Evolutionary conservation across 768 basidiomycete species (phyloP).

Genomic region (Tubosaeta brunneosetosa): DNA sequence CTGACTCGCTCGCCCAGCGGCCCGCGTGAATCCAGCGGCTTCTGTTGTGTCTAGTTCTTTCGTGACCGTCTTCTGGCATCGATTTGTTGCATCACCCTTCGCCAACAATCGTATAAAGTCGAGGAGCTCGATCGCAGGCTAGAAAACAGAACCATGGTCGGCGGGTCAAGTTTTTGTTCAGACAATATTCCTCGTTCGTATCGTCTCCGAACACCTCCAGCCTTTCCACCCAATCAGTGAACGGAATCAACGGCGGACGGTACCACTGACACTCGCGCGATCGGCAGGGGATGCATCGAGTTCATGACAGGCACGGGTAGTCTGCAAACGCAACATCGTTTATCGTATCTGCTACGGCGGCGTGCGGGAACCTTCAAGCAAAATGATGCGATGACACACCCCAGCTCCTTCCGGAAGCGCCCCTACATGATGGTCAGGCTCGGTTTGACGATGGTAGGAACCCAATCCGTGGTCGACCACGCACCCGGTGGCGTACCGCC

Average conservation of each 20-base stretch:
- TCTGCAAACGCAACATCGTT: slow-evolving; percentile 26
- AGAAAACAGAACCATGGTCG: not conserved
- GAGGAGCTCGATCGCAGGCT: slow-evolving; percentile 33
- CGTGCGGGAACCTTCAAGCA: slow-evolving; percentile 24
- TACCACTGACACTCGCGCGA: slow-evolving; percentile 25
- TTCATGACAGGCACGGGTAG: slow-evolving; percentile 23
- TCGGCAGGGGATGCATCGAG: slow-evolving; percentile 31
- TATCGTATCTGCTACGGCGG: slow-evolving; percentile 24
- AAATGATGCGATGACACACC: slow-evolving; percentile 15
- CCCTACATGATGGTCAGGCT: slow-evolving; percentile 25
- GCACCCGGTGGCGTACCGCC: slow-evolving; percentile 32
- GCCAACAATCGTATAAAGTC: slow-evolving; percentile 20
- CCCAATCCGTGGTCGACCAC: slow-evolving; percentile 35
- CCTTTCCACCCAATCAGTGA: slow-evolving; percentile 23
- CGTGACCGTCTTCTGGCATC: not conserved
- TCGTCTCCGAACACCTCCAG: slow-evolving; percentile 13
- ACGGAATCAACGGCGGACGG: slow-evolving; percentile 30
- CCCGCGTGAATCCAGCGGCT: slow-evolving; percentile 4
- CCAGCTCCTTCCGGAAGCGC: slow-evolving; percentile 31
- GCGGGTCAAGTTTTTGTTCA: not conserved
- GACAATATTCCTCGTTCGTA: slow-evolving; percentile 15
- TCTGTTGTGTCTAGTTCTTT: not conserved
- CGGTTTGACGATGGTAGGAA: slow-evolving; percentile 36
- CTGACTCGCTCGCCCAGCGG: slow-evolving; percentile 24
- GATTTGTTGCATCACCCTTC: slow-evolving; percentile 11